phyloP scores from a whole-genome alignment of 75 land plant species.

The Chamaecyparis obtusa region DNA sequence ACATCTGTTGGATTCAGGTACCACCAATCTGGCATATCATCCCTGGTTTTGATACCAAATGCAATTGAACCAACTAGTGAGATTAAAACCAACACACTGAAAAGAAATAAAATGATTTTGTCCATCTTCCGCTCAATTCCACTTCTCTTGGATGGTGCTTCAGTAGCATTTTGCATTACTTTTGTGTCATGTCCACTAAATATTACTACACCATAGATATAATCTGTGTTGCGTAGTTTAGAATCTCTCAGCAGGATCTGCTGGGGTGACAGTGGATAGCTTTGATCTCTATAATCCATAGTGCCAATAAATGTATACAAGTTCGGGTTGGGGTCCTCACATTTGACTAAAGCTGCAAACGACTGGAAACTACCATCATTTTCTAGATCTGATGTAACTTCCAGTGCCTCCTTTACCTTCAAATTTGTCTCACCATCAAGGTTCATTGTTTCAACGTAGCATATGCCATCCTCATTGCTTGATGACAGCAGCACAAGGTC shows the following conservation, averaged over 20 bases:
- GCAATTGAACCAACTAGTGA: conserved; percentile 39
- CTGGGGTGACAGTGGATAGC: conserved; percentile 41
- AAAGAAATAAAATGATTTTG: conserved; percentile 38
- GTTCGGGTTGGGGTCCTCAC: conserved; percentile 56
- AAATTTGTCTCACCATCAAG: conserved; percentile 63
- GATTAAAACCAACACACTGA: conserved; percentile 27
- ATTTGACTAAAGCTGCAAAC: conserved; percentile 34
- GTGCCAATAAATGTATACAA: conserved; percentile 48
- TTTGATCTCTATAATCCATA: conserved; percentile 25
- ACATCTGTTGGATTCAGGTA: conserved; percentile 45
- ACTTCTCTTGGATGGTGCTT: conserved; percentile 53
- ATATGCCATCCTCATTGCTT: conserved; percentile 42
- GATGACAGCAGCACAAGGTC: conserved; percentile 50
- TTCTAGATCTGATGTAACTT: conserved; percentile 22
- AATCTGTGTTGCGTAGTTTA: conserved; percentile 46
- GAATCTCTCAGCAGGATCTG: conserved; percentile 52
- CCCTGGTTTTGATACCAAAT: conserved; percentile 35
- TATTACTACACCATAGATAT: conserved; percentile 43
- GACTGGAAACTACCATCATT: conserved; percentile 16
- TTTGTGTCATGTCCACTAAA: conserved; percentile 59
- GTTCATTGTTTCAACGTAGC: conserved; percentile 59
- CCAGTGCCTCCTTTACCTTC: conserved; percentile 41
- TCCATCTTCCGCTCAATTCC: conserved; percentile 52
- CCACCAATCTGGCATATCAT: conserved; percentile 45
- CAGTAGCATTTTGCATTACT: conserved; percentile 46